Base-by-base conservation (phyloP, 345 rosid genomes). In the Atalantia buxifolia region DNA sequence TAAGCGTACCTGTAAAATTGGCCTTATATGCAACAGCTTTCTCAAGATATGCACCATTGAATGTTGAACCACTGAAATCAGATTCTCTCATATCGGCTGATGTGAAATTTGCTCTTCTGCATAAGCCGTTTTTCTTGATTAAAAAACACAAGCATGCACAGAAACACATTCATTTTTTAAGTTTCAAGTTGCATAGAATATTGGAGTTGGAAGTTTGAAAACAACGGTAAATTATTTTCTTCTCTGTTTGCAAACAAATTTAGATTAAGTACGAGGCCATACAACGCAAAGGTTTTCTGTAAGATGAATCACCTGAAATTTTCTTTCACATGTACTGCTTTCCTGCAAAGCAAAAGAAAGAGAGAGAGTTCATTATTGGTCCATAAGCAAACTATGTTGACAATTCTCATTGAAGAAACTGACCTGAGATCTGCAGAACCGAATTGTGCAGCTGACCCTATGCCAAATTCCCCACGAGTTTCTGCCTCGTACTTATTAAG, bases 101-200 rank as follows among this genome's bases (percentile, higher is more conserved):
- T 75, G 99, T 95, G 87, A 95, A 95, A 86, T 92, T 95, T 76
- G 98, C 99, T 86, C 99, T 86, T 82, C 99, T 95, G 93, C 81
- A 83, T 76, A 85, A 79, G 79, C 68, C 71, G 77, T 82, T 80
- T 73, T 60, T 64, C 74, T 80, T 64, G 61, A 64, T 74, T 81
- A 78, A 59, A 59, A 74, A 40, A 64, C 61, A 75, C 31, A 31
- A 36, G 57, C 50, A 45, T 64, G 50, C 25, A 76, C 27, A 33
- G 13, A 56, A 75, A 72, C 27, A 63, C 9, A 42, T 13, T 0
- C 60, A 64, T 38, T 42, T 16, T 45, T 48, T 50, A 64, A 66
- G 9, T 69, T 3, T 4, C 57, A 72, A 21, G 4, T 42, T 45
- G 50, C 5, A 13, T 13, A 42, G 16, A 3, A 45, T 45, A 13